A percentile compares a stretch with the other conserved stretches of the same genome.
These are phyloP conservation scores for Fusarium sp. DNA, from an alignment of 2,329 filamentous ascomycete genomes.

Conservation along the genomic window DNA sequence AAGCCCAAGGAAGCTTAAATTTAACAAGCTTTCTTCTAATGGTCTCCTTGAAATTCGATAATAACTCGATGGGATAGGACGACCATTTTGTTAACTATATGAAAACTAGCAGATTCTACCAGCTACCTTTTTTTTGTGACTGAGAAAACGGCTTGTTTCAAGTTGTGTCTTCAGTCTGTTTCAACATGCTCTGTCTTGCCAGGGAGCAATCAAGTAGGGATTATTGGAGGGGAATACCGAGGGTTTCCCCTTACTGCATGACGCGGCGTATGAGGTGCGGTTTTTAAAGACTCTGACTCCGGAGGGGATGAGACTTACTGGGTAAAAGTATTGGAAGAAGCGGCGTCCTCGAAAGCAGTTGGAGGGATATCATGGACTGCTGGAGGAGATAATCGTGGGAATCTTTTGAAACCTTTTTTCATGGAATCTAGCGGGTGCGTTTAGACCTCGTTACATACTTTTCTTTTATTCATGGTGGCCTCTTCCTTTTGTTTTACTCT, in stretches of 20 bases:
- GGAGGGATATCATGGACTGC: slow-evolving; percentile 5
- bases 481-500: slow-evolving; percentile 1
- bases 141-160: background rate
- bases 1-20: slow-evolving; percentile 48
- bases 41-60: background rate
- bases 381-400: slow-evolving; percentile 29
- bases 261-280: slow-evolving; percentile 42
- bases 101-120: background rate
- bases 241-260: slow-evolving; percentile 40
- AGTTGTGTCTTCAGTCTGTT: slow-evolving; percentile 22
- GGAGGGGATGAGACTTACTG: slow-evolving; percentile 38
- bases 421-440: slow-evolving; percentile 36
- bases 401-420: slow-evolving; percentile 20
- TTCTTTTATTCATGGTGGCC: slow-evolving; percentile 6
- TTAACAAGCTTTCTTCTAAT: background rate
- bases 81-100: background rate
- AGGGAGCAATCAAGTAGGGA: slow-evolving; percentile 34
- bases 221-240: slow-evolving; percentile 28
- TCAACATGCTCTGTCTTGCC: slow-evolving; percentile 23
- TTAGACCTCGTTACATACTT: slow-evolving; percentile 33
- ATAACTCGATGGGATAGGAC: background rate
- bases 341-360: slow-evolving; percentile 5
- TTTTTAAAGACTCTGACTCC: slow-evolving; percentile 34
- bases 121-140: slow-evolving; percentile 10
- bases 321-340: slow-evolving; percentile 26